These are phyloP conservation scores for Triticum dicoccoides DNA, from an alignment of 176 grass and related monocot species.

Conservation along the genomic window DNA sequence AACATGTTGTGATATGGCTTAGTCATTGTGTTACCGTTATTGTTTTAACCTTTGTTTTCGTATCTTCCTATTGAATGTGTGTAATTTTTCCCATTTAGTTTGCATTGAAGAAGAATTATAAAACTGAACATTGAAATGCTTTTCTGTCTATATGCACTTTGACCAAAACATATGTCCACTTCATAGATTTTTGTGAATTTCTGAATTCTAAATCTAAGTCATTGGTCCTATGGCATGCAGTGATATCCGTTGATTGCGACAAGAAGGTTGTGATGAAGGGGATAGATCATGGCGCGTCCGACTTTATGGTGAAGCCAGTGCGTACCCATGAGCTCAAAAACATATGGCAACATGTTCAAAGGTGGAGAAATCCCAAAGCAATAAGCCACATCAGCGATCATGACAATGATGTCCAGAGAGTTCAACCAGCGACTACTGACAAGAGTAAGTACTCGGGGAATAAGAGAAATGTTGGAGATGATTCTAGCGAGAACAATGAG, in stretches of 20 bases:
- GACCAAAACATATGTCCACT: background rate
- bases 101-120: background rate
- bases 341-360: background rate
- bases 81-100: background rate
- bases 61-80: background rate
- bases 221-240: background rate
- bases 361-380: background rate
- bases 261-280: background rate
- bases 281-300: background rate
- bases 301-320: background rate
- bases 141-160: background rate
- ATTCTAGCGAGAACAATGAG: slow-evolving; percentile 7
- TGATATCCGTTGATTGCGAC: background rate
- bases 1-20: background rate
- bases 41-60: background rate
- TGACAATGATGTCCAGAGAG: background rate
- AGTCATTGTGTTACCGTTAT: background rate
- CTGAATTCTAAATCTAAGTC: background rate
- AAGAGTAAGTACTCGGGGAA: slow-evolving; percentile 35
- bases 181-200: background rate
- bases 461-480: slow-evolving; percentile 7
- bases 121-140: background rate
- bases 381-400: background rate
- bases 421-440: background rate
- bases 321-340: background rate